A percentile compares a stretch with the other conserved stretches of the same genome.
Conservation (phyloP, 108 stramenopile species). For the Schizochytrium sp. region DNA sequence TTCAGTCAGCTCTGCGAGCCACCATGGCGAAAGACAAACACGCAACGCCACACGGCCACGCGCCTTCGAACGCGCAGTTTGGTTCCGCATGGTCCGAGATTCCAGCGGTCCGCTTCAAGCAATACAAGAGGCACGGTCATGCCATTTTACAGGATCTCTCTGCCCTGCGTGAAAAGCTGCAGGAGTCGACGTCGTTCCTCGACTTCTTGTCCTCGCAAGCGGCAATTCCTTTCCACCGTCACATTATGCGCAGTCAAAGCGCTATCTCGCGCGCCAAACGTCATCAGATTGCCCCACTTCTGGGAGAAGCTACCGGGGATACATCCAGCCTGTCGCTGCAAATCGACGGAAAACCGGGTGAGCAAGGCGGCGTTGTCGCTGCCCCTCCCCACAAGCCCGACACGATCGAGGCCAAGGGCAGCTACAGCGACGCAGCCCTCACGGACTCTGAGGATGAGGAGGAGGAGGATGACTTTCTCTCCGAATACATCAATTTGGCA, state of each 20-base stretch:
- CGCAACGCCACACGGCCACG: too few relatives aligned
- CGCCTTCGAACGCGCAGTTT: not conserved
- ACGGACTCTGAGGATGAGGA: not conserved
- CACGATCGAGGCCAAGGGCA: not conserved
- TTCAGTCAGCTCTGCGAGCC: not conserved
- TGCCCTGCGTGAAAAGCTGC: not conserved
- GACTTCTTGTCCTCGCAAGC: not conserved
- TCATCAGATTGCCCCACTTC: not conserved
- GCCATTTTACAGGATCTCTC: not conserved
- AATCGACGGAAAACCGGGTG: not conserved
- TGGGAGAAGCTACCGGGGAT: not conserved
- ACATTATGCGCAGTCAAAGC: not conserved
- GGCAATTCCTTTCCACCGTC: not conserved
- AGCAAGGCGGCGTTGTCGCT: not conserved
- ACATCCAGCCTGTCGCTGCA: not conserved
- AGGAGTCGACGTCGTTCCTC: not conserved
- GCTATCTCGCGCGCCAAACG: not conserved
- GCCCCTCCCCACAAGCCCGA: too few relatives aligned
- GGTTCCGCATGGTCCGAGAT: not conserved
- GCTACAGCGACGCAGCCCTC: not conserved
- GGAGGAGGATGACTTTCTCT: not conserved
- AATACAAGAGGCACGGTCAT: not conserved
- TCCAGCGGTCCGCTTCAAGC: not conserved
- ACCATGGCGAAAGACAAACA: not conserved
- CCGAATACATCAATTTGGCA: constrained; percentile 58